phyloP scores from a whole-genome alignment of 306 rosid species.

The Rosa multiflora region DNA sequence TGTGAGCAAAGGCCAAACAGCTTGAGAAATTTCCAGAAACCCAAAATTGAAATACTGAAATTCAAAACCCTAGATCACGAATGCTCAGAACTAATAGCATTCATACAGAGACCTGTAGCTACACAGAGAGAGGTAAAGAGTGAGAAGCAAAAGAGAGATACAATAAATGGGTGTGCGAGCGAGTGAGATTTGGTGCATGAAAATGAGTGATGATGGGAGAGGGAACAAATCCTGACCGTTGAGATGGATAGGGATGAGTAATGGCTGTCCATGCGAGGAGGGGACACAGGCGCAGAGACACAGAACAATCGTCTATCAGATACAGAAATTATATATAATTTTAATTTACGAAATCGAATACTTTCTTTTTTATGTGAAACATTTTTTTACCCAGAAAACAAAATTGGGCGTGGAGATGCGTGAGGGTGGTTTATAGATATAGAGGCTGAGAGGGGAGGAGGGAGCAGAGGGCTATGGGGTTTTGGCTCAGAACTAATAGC shows the following conservation, averaged over 20 bases:
- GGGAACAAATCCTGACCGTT: constrained; percentile 44
- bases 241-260: constrained; percentile 38
- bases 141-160: background rate
- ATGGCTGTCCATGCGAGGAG: constrained; percentile 47
- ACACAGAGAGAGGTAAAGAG: background rate
- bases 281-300: constrained; percentile 36
- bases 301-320: constrained; percentile 14
- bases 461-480: background rate
- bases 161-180: background rate
- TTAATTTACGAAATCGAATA: background rate
- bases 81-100: background rate
- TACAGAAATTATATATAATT: background rate
- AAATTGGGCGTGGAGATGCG: constrained; percentile 46
- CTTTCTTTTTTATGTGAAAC: background rate
- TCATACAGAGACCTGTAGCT: background rate
- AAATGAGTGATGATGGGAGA: constrained; percentile 27
- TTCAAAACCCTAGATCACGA: constrained; percentile 19
- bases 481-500: background rate
- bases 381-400: background rate
- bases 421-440: constrained; percentile 29
- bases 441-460: background rate
- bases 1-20: constrained; percentile 27
- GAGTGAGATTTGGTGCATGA: constrained; percentile 33
- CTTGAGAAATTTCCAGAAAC: constrained; percentile 3
- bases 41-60: background rate